Evolutionary conservation across 306 rosid genomes (phyloP), one percentile per base, ranked within the genome.

Genomic region (Fragaria nilgerrensis): DNA sequence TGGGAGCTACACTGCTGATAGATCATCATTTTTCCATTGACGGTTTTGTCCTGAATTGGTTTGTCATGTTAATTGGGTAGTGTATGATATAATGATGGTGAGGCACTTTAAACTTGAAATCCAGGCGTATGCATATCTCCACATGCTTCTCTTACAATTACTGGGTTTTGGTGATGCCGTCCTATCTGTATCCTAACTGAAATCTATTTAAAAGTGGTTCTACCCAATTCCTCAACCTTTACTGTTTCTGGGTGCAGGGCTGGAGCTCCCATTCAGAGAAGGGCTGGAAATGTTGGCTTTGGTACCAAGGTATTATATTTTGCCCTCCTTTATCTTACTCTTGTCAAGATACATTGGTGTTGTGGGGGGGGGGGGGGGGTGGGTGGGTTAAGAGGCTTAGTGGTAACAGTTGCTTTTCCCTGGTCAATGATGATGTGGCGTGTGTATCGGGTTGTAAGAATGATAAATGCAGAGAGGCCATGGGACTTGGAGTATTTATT

Each of bases 181-280:
- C 75, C 10, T 72, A 55, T 80, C 55, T 64, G 73, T 75, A 58
- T 70, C 61, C 69, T 58, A 73, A 73, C 81, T 70, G 44, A 32
- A 39, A 34, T 68, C 39, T 71, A 56, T 56, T 63, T 32, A 9
- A 48, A 62, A 44, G 17, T 47, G 20, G 45, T 43, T n/a, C 64
- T 68, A 74, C 56, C 81, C 72, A 65, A 20, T 78, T 45, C 59
- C 65, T 83, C 83, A 79, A 76, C 79, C 68, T 47, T 59, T 25
- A 36, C 43, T 47, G 20, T 79, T 82, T 65, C 53, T 83, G 64
- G 75, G 62, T 89, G 89, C 93, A 94, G 98, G 90, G 81, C 76
- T 52, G 89, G 79, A 29, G 89, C 78, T 68, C 87, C 90, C 59
- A 74, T 55, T 77, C 98, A 85, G 75, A 90, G 90, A 81, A 83